A percentile compares a stretch with the other conserved stretches of the same genome.
phyloP scores from a whole-genome alignment of 2,329 filamentous ascomycete species.

The Ophiostoma sp. region DNA sequence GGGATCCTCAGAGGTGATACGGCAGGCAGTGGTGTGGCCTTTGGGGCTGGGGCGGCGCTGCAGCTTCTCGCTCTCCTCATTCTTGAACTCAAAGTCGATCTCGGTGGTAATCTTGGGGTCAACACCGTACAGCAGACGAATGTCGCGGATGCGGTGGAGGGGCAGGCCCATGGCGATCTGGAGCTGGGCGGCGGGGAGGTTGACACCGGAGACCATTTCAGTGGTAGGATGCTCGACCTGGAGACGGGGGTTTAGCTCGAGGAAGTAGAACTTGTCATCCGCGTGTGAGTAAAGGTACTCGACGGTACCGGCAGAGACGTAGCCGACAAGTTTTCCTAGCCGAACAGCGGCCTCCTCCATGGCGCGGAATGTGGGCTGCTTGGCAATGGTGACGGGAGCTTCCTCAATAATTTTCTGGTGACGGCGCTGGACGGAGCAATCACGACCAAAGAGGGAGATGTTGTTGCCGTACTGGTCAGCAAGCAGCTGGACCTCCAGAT shows the following conservation, averaged over 20 bases:
- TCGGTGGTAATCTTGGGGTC: constrained; percentile 80
- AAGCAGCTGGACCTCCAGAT: constrained; percentile 94
- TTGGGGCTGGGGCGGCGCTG: constrained; percentile 90
- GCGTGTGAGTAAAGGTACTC: constrained; percentile 98
- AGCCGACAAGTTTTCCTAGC: constrained; percentile 88
- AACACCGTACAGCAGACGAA: constrained; percentile 90
- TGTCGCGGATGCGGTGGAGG: constrained; percentile 90
- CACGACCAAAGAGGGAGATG: constrained; percentile 96
- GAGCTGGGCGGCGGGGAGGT: constrained; percentile 92
- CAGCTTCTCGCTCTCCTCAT: constrained; percentile 71
- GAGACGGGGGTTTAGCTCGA: constrained; percentile 96
- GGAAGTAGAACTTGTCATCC: constrained; percentile 98
- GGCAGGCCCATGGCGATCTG: constrained; percentile 99
- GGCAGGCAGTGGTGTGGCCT: constrained; percentile 95
- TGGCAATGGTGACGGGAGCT: constrained; percentile 94
- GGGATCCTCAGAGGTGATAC: constrained; percentile 98
- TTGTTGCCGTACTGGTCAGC: constrained; percentile 99
- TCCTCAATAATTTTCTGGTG: constrained; percentile 99
- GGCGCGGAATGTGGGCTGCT: constrained; percentile 77
- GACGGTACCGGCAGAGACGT: constrained; percentile 97
- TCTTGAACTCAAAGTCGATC: constrained; percentile 96
- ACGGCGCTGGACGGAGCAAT: constrained; percentile 95
- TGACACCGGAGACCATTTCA: constrained; percentile 98
- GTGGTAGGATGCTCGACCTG: constrained; percentile 99
- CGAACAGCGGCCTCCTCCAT: constrained; percentile 98